These are phyloP conservation scores for Sarocladium kiliense DNA, from an alignment of 2,329 filamentous ascomycete species.

Conservation along the genomic window DNA sequence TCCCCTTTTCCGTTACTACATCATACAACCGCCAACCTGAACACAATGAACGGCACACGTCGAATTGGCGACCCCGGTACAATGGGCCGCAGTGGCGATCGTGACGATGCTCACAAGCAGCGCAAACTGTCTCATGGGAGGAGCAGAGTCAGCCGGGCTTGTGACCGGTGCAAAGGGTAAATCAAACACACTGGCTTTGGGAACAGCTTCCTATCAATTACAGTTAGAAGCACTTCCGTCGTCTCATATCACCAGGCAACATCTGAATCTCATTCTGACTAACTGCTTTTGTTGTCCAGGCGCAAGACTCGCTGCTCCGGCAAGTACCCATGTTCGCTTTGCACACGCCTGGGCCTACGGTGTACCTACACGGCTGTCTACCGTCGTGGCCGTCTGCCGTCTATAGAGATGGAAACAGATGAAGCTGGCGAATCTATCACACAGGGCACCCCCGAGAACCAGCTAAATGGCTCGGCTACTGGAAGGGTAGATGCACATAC, in stretches of 20 bases:
- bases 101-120: neutral
- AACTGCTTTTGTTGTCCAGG: constrained; percentile 5
- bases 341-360: constrained; percentile 17
- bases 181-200: neutral
- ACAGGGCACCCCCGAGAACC: no score
- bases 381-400: constrained; percentile 18
- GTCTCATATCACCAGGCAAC: neutral
- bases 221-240: neutral
- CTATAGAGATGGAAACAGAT: constrained; percentile 17
- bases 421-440: neutral
- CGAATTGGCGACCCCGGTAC: no score
- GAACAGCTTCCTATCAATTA: neutral
- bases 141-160: constrained; percentile 13
- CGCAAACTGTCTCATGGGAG: neutral
- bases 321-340: constrained; percentile 18
- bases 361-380: constrained; percentile 19
- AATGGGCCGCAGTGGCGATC: neutral
- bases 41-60: no score
- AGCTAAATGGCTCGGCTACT: no score
- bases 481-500: no score
- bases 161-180: constrained; percentile 21
- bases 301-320: constrained; percentile 21
- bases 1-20: no score
- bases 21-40: no score
- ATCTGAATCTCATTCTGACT: neutral